phyloP scores from a whole-genome alignment of 75 land plant genomes.

The Picea sitchensis region DNA sequence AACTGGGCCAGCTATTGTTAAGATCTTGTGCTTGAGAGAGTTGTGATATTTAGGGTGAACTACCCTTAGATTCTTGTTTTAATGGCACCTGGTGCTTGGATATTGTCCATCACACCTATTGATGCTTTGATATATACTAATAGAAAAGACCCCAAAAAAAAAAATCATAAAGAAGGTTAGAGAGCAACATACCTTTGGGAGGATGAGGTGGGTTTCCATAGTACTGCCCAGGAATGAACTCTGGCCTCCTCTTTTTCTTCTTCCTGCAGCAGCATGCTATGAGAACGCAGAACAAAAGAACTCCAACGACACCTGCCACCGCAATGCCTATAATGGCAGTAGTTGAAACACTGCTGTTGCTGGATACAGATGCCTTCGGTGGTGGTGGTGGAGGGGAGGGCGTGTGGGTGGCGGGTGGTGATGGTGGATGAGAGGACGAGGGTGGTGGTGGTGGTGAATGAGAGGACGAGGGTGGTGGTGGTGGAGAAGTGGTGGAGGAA shows the following conservation, averaged over 20 bases:
- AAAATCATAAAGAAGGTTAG: no score
- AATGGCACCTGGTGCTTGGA: no score
- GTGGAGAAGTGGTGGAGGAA: slow-evolving; percentile 21
- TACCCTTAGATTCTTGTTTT: no score
- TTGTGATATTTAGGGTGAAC: no score
- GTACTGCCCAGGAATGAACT: background rate
- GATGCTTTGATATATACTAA: no score
- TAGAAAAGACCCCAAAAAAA: no score
- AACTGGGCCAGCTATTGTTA: no score
- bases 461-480: slow-evolving; percentile 4
- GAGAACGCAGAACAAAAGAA: slow-evolving; percentile 7
- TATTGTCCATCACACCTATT: no score
- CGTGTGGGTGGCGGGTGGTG: slow-evolving; percentile 6
- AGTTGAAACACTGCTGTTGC: background rate
- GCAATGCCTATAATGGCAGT: slow-evolving; percentile 16
- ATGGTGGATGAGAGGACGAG: slow-evolving; percentile 15
- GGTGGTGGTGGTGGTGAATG: background rate
- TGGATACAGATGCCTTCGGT: slow-evolving; percentile 21
- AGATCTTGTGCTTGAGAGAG: no score
- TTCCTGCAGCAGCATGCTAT: slow-evolving; percentile 20
- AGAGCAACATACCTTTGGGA: slow-evolving; percentile 18
- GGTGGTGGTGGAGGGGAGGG: slow-evolving; percentile 20
- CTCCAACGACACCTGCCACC: slow-evolving; percentile 18
- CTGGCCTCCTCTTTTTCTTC: slow-evolving; percentile 24
- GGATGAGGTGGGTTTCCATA: slow-evolving; percentile 13